phyloP scores from a whole-genome alignment of 2,329 filamentous ascomycete species.

The Paecilomyces sp. region DNA sequence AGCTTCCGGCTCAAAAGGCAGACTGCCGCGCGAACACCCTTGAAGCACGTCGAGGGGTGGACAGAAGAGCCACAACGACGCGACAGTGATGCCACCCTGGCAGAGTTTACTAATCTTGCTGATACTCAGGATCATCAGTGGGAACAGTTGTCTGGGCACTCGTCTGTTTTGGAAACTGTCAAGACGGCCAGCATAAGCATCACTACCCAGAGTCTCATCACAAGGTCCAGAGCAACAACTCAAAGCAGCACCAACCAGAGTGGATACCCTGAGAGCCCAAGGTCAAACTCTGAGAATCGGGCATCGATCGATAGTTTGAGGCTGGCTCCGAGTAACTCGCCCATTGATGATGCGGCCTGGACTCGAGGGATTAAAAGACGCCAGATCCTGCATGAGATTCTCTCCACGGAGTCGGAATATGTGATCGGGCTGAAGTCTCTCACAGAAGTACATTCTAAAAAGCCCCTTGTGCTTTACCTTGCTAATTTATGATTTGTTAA shows the following conservation, averaged over 20 bases:
- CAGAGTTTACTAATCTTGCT: constrained; percentile 11
- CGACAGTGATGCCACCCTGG: constrained; percentile 7
- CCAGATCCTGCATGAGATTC: constrained; percentile 75
- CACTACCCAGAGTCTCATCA: constrained; percentile 61
- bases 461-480: neutral
- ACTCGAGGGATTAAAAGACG: constrained; percentile 68
- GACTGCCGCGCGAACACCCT: constrained; percentile 9
- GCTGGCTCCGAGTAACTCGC: constrained; percentile 31
- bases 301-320: constrained; percentile 52
- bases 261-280: constrained; percentile 44
- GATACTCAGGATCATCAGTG: constrained; percentile 32
- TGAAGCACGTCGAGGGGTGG: constrained; percentile 31
- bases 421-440: constrained; percentile 80
- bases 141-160: constrained; percentile 56
- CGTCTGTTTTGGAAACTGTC: constrained; percentile 71
- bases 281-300: constrained; percentile 61
- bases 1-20: constrained; percentile 25
- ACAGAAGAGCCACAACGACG: constrained; percentile 16
- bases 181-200: constrained; percentile 76
- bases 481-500: neutral
- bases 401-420: constrained; percentile 81
- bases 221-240: constrained; percentile 53
- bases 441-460: constrained; percentile 56
- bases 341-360: constrained; percentile 61
- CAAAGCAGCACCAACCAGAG: constrained; percentile 49